Evolutionary conservation across 352 stramenopile species (phyloP), one percentile per base, ranked within the genome.

Genomic region (Phytophthora chlamydospora): DNA sequence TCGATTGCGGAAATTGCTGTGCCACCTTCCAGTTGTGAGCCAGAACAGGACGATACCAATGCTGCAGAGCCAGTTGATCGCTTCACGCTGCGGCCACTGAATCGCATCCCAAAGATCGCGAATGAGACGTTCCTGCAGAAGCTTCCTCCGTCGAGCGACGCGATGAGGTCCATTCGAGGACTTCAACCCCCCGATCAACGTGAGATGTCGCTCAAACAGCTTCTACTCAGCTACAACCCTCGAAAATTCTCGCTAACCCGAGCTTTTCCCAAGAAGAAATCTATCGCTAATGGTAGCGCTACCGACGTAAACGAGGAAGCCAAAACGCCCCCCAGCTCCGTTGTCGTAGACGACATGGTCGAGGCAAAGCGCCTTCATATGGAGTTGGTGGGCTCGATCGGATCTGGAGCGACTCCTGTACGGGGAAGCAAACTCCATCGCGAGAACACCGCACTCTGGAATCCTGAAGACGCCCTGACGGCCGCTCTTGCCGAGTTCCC

Each of bases 161-260:
- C 79, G 14, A 59, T 90, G 24, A 67, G 71, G 36, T 60, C 54
- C 38, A 77, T 92, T 17, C 66, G 67, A 11, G 78, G 75, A 6
- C 62, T 90, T 4, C 47, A 65, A 44, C 67, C 69, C 31, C 80
- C 80, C 4, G 66, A 92, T 41, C 68, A 73, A 17, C 71, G 76
- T 32, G 55, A 40, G 12, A 87, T 90, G 83, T 92, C 83, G 31
- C 78, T 92, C 53, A 92, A 90, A 49, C 78, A 92, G 62, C 64
- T 92, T 10, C 58, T 92, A 46, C 52, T 92, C 21, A 66, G 66
- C 67, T 90, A 88, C 62, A 92, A 89, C 59, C 80, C 83, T 32
- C 75, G 80, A 17, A 92, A 91, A 65, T 82, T 88, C 17, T 71
- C 78, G 27, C 76, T 91, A 42, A 84, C 80, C 10, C 78, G 83